Evolutionary conservation across 306 rosid genomes (phyloP).

Genomic region (Begonia fuchsioides): DNA sequence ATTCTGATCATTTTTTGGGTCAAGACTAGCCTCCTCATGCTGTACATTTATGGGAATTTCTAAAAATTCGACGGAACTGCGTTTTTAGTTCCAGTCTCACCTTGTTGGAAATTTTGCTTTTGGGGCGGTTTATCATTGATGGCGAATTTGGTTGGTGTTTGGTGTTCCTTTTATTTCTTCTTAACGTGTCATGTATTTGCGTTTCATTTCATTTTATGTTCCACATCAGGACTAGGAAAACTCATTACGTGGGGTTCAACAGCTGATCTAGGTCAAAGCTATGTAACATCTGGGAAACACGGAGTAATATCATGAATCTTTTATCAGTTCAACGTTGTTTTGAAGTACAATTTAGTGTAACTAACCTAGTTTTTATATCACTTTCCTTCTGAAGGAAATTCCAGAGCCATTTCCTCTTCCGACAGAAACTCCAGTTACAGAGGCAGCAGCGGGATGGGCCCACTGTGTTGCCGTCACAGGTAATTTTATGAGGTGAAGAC

Average conservation of each 20-base stretch:
- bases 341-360: constrained; percentile 1
- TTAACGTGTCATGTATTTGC: constrained; percentile 1
- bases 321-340: not conserved
- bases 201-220: constrained; percentile 6
- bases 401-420: constrained; percentile 96
- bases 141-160: no score
- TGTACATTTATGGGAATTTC: no score
- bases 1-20: no score
- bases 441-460: constrained; percentile 94
- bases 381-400: constrained; percentile 49
- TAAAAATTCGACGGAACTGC: no score
- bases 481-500: constrained; percentile 9
- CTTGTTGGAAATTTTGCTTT: no score
- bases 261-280: constrained; percentile 94
- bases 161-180: no score
- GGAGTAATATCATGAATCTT: constrained; percentile 42
- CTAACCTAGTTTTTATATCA: constrained; percentile 10
- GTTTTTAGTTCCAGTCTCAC: no score
- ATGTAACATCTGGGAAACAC: constrained; percentile 87
- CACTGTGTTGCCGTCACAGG: constrained; percentile 85
- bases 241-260: constrained; percentile 97
- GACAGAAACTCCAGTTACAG: constrained; percentile 38
- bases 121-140: no score
- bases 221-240: constrained; percentile 53
- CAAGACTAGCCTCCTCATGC: no score